Conservation (phyloP, 352 stramenopile species). For the Halophytophthora batemanensis region DNA sequence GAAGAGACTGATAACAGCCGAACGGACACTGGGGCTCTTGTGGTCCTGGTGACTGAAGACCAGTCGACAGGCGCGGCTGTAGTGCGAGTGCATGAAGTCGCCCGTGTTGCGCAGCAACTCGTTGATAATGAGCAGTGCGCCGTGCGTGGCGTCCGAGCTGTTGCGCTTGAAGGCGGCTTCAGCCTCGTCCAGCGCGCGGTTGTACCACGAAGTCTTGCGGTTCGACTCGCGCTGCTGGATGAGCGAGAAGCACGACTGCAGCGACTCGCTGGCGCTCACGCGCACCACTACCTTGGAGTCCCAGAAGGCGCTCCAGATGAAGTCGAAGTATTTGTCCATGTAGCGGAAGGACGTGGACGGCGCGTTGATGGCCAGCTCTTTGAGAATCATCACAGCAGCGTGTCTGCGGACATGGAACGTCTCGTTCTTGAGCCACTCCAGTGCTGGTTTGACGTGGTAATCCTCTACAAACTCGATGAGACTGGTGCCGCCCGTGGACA, state of each 20-base stretch:
- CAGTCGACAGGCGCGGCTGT: constrained; percentile 62
- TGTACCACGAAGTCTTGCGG: constrained; percentile 81
- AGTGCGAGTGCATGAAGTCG: constrained; percentile 88
- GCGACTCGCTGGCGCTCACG: constrained; percentile 76
- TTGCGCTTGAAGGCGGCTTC: constrained; percentile 69
- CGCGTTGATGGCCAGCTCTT: constrained; percentile 83
- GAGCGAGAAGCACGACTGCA: constrained; percentile 84
- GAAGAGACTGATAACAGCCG: constrained; percentile 84
- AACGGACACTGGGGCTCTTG: constrained; percentile 73
- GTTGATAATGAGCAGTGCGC: constrained; percentile 81
- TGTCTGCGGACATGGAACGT: constrained; percentile 86
- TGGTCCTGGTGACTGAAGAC: constrained; percentile 79
- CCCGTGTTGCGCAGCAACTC: constrained; percentile 84
- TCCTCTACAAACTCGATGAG: constrained; percentile 89
- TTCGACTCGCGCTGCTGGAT: constrained; percentile 89
- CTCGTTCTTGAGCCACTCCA: constrained; percentile 88
- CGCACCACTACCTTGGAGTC: constrained; percentile 75
- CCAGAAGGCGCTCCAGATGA: constrained; percentile 89
- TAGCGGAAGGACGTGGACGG: constrained; percentile 84
- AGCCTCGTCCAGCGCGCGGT: constrained; percentile 71
- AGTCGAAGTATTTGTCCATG: constrained; percentile 90
- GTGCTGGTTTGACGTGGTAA: constrained; percentile 84
- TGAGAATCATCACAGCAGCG: constrained; percentile 84
- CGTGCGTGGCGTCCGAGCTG: constrained; percentile 78
- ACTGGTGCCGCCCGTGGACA: constrained; percentile 81